These are phyloP conservation scores for Curvularia verruculosa DNA, from an alignment of 2,329 filamentous ascomycete genomes.

Conservation along the genomic window DNA sequence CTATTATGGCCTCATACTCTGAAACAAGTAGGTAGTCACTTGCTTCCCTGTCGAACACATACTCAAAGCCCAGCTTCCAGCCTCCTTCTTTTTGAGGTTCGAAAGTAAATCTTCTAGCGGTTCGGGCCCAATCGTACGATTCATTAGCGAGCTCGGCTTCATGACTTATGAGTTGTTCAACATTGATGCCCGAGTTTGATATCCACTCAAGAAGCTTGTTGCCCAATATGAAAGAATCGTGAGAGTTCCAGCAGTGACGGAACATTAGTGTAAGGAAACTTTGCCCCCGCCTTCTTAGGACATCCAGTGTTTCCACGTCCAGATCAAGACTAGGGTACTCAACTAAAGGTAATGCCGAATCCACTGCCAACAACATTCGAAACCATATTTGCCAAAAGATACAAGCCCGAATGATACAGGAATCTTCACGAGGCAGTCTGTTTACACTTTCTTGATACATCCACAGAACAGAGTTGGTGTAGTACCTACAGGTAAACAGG, in stretches of 20 bases:
- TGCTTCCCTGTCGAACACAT: background rate
- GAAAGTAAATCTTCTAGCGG: background rate
- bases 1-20: constrained; percentile 4
- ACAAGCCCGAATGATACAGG: background rate
- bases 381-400: background rate
- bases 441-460: background rate
- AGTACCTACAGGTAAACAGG: accelerated
- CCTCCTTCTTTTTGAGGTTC: background rate
- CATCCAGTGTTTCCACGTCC: background rate
- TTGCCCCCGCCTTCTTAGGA: background rate
- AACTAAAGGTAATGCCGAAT: too few species aligned
- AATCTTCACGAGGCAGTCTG: background rate
- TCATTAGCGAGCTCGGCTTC: background rate
- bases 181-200: background rate
- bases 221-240: background rate
- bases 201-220: constrained; percentile 1
- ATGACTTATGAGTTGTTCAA: constrained; percentile 2
- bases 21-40: constrained; percentile 11
- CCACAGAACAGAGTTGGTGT: background rate
- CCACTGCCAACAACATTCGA: background rate
- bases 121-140: background rate
- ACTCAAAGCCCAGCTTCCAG: constrained; percentile 13
- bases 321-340: background rate
- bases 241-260: background rate
- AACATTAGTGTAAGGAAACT: background rate